Conservation (phyloP, 1,284 basidiomycete species). For the Cryptococcus hybrid region DNA sequence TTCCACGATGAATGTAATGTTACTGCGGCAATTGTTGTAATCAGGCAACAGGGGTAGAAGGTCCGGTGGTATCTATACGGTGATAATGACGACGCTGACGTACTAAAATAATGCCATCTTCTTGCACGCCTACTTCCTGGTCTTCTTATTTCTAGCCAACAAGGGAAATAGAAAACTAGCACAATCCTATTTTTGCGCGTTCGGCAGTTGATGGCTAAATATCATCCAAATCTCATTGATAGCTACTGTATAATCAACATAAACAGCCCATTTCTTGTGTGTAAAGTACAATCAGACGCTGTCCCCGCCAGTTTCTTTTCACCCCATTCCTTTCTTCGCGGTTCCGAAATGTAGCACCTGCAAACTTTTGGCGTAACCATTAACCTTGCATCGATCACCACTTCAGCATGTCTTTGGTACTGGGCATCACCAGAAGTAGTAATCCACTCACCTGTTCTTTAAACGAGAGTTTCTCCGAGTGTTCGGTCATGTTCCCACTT, state of each 20-base stretch:
- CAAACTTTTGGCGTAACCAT: conserved; percentile 44
- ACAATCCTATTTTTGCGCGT: no score
- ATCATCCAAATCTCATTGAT: background rate
- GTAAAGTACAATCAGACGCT: no score
- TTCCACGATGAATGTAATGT: no score
- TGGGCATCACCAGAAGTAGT: background rate
- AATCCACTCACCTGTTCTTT: conserved; percentile 38
- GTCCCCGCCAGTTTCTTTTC: conserved; percentile 31
- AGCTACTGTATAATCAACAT: background rate
- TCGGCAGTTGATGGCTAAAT: background rate
- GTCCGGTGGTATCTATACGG: no score
- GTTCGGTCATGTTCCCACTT: conserved; percentile 18
- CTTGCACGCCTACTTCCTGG: no score
- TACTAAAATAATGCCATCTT: no score
- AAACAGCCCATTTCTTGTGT: background rate
- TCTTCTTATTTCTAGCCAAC: no score
- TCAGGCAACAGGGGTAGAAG: no score
- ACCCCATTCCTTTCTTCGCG: conserved; percentile 35
- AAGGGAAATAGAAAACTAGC: no score
- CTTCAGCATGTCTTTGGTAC: background rate
- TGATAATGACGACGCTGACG: no score
- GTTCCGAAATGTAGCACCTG: conserved; percentile 35
- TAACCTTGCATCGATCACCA: conserved; percentile 21
- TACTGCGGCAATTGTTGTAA: no score
- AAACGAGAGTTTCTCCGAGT: conserved; percentile 30